These are phyloP conservation scores for Platanus orientalis DNA, from an alignment of 164 flowering plant genomes.

Conservation along the genomic window DNA sequence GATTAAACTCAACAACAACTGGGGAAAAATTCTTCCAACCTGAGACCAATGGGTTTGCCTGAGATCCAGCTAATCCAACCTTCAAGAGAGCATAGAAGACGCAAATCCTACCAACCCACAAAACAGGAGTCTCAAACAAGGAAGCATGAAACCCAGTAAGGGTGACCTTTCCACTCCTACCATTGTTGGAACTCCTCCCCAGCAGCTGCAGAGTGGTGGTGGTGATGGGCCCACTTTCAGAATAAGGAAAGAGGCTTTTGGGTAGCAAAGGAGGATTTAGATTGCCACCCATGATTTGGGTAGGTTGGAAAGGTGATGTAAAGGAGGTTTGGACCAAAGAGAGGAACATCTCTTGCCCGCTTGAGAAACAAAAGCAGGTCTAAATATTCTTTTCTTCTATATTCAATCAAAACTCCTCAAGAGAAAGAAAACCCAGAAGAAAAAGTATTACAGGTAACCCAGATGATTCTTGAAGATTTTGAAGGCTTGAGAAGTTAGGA, in stretches of 20 bases:
- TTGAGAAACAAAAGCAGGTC: neutral
- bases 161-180: constrained; percentile 5
- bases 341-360: constrained; percentile 20
- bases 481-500: no score
- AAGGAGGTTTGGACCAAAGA: constrained; percentile 26
- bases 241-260: constrained; percentile 31
- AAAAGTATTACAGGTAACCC: neutral
- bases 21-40: constrained; percentile 22
- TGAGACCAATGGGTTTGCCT: constrained; percentile 59
- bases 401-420: neutral
- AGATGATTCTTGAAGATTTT: no score
- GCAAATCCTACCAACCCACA: constrained; percentile 88
- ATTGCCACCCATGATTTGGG: constrained; percentile 12
- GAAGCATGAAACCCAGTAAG: constrained; percentile 33
- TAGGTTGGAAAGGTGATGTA: constrained; percentile 19
- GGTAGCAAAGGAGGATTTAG: constrained; percentile 15
- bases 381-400: no score
- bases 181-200: neutral
- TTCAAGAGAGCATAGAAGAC: constrained; percentile 80
- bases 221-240: constrained; percentile 12
- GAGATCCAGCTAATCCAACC: constrained; percentile 89
- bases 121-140: constrained; percentile 64
- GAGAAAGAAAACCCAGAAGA: neutral
- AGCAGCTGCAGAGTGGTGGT: constrained; percentile 10
- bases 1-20: no score